Percentiles rank a stretch among this genome's conserved stretches.
Conservation (phyloP, 2,329 filamentous ascomycete species). For the Sporothrix humicola region DNA sequence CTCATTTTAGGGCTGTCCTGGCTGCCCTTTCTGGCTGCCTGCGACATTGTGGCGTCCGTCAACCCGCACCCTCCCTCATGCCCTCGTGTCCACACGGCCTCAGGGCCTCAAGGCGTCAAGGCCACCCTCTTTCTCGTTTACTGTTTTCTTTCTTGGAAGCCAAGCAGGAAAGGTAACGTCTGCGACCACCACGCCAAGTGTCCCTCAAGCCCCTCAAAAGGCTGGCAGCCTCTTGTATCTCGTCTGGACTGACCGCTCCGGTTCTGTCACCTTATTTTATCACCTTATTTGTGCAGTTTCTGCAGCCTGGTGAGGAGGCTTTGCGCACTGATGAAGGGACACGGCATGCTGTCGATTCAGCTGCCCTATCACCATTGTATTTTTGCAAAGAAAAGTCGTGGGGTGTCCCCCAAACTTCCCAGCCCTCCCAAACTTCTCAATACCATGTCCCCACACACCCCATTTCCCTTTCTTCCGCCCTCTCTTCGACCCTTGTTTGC, state of each 20-base stretch:
- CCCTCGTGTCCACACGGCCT: background rate
- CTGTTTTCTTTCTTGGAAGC: background rate
- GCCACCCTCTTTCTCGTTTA: background rate
- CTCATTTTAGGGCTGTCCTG: background rate
- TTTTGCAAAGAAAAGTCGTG: background rate
- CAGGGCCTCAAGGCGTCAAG: background rate
- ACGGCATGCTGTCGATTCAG: constrained; percentile 2
- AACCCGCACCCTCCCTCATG: constrained; percentile 5
- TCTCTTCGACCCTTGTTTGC: constrained; percentile 4
- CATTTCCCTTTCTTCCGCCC: background rate
- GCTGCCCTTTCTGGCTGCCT: constrained; percentile 15
- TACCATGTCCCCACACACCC: background rate
- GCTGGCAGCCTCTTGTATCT: too few relatives aligned
- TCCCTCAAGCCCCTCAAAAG: background rate
- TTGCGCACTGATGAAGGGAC: background rate
- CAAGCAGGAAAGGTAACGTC: background rate
- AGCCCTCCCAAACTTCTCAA: constrained; percentile 15
- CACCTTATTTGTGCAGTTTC: background rate
- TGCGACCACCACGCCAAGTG: background rate
- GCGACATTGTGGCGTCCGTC: constrained; percentile 24
- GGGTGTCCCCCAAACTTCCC: constrained; percentile 7
- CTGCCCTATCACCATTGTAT: background rate
- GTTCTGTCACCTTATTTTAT: too few relatives aligned
- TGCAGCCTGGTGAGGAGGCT: constrained; percentile 7
- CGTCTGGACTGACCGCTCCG: background rate